These are phyloP conservation scores for Phalaenopsis hybrid DNA, from an alignment of 116 monocot species.

Conservation along the genomic window DNA sequence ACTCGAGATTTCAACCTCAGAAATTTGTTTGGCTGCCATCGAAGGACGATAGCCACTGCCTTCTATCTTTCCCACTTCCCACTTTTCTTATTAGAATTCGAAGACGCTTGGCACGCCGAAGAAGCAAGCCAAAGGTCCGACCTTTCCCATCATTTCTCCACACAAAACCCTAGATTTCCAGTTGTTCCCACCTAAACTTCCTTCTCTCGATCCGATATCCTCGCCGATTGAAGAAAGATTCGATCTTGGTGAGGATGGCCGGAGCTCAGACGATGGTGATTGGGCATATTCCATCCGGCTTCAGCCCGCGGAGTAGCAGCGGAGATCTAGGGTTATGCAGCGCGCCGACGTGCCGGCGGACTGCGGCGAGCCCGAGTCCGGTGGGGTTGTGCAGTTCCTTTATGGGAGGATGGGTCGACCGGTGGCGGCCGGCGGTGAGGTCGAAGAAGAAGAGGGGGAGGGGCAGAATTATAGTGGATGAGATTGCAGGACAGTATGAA, in stretches of 20 bases:
- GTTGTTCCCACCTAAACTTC: neutral
- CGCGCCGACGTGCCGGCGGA: neutral
- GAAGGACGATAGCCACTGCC: neutral
- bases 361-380: neutral
- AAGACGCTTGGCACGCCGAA: too few species aligned
- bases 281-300: constrained; percentile 19
- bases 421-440: constrained; percentile 7
- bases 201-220: neutral
- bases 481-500: constrained; percentile 71
- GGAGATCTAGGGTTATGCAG: constrained; percentile 1
- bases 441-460: constrained; percentile 17
- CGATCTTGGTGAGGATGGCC: constrained; percentile 13
- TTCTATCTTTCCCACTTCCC: neutral
- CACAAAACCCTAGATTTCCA: neutral
- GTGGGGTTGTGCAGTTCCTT: constrained; percentile 41
- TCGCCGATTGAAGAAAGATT: neutral
- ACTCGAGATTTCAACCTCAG: constrained; percentile 25
- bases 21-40: constrained; percentile 31
- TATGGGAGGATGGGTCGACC: constrained; percentile 5
- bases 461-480: constrained; percentile 28
- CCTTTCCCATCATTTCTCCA: neutral
- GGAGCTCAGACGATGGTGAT: constrained; percentile 35
- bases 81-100: neutral
- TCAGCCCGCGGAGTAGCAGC: neutral
- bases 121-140: neutral